Evolutionary conservation across 1,284 basidiomycete genomes (phyloP).

Genomic region (Irpex rosettiformis): DNA sequence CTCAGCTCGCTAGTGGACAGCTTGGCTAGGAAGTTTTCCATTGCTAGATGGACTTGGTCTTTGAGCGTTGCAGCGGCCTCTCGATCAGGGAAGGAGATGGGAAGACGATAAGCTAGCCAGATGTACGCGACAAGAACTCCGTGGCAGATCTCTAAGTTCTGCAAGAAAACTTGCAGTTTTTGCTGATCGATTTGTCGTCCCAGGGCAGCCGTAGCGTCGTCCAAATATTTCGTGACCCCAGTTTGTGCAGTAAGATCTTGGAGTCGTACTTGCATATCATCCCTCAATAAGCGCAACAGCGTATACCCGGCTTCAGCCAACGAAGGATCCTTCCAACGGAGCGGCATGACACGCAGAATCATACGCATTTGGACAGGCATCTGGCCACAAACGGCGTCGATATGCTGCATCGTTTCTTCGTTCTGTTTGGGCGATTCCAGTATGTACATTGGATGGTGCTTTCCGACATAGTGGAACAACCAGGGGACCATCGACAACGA

Average conservation of each 20-base stretch:
- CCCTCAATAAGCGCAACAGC: slow-evolving; percentile 26
- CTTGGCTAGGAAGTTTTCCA: slow-evolving; percentile 61
- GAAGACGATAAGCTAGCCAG: slow-evolving; percentile 84
- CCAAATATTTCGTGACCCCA: slow-evolving; percentile 22
- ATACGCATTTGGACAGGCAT: slow-evolving; percentile 26
- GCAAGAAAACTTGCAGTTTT: slow-evolving; percentile 31
- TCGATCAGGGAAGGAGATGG: slow-evolving; percentile 67
- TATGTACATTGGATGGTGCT: slow-evolving; percentile 23
- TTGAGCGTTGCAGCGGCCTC: slow-evolving; percentile 55
- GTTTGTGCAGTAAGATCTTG: slow-evolving; percentile 18
- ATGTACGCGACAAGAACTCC: slow-evolving; percentile 81
- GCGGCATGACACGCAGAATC: slow-evolving; percentile 22
- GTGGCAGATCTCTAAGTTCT: slow-evolving; percentile 77
- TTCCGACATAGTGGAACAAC: slow-evolving; percentile 27
- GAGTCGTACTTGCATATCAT: slow-evolving; percentile 20
- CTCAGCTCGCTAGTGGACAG: slow-evolving; percentile 25
- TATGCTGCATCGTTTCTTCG: slow-evolving; percentile 15
- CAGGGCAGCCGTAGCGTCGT: neutral
- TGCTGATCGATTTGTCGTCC: neutral
- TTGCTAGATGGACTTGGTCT: slow-evolving; percentile 60
- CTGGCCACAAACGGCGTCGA: slow-evolving; percentile 25
- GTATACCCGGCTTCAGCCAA: slow-evolving; percentile 19
- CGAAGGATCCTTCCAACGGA: slow-evolving; percentile 25
- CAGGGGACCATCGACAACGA: slow-evolving; percentile 18
- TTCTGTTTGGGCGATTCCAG: slow-evolving; percentile 17